phyloP scores from a whole-genome alignment of 2,329 filamentous ascomycete genomes.

The Fusarium falciforme region DNA sequence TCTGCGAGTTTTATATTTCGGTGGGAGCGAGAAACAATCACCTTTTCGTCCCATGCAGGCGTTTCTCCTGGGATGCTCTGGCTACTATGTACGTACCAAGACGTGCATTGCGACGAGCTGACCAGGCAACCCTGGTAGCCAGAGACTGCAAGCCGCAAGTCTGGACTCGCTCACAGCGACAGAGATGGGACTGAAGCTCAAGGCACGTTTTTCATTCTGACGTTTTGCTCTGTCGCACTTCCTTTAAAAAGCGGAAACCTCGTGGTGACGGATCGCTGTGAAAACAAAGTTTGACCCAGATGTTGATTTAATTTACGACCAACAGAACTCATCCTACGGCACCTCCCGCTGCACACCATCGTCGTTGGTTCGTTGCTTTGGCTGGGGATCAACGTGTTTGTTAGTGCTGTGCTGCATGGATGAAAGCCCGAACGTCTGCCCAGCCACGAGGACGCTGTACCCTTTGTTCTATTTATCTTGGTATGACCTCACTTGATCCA shows the following conservation, averaged over 20 bases:
- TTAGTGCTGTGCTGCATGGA: neutral
- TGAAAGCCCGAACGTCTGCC: neutral
- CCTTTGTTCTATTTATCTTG: neutral
- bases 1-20: slow-evolving; percentile 12
- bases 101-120: neutral
- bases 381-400: neutral
- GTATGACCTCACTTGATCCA: neutral
- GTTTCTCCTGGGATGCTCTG: slow-evolving; percentile 13
- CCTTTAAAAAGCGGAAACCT: neutral
- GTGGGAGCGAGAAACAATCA: neutral
- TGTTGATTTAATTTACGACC: slow-evolving; percentile 23
- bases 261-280: neutral
- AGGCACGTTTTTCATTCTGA: neutral
- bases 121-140: neutral
- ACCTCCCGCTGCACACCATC: slow-evolving; percentile 9
- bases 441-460: too few relatives aligned
- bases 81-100: slow-evolving; percentile 7
- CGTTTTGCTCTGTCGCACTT: neutral
- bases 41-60: neutral
- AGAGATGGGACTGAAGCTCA: neutral
- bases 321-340: slow-evolving; percentile 11
- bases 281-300: slow-evolving; percentile 21
- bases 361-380: neutral
- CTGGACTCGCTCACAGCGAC: slow-evolving; percentile 1
- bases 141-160: neutral